Conservation (phyloP, 805 yeast genomes). For the Saturnispora bothae region DNA sequence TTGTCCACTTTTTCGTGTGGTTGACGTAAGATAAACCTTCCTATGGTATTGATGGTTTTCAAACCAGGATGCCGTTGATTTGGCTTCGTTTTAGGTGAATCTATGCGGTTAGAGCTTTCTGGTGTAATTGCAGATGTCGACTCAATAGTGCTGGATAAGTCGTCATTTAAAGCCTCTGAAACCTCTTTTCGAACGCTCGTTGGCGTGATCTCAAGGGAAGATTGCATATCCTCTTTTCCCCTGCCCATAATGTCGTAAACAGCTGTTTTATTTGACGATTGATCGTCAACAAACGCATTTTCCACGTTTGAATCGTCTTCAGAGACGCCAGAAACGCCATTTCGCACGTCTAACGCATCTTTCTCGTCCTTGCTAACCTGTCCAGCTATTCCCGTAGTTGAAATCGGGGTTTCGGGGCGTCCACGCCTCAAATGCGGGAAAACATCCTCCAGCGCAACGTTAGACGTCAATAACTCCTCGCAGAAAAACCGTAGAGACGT, state of each 20-base stretch:
- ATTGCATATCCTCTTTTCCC: too few relatives aligned
- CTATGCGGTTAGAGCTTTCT: not conserved
- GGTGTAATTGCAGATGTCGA: conserved; percentile 3
- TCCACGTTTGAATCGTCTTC: too few relatives aligned
- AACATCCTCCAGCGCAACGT: not conserved
- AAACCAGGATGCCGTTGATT: conserved; percentile 4
- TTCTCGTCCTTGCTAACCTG: too few relatives aligned
- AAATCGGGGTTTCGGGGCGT: not conserved
- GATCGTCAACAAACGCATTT: too few relatives aligned
- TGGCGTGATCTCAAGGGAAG: too few relatives aligned
- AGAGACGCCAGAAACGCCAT: too few relatives aligned
- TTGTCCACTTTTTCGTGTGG: not conserved
- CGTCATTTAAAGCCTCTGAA: too few relatives aligned
- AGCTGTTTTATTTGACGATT: too few relatives aligned
- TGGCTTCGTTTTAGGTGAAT: not conserved
- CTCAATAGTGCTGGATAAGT: too few relatives aligned
- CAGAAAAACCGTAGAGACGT: not conserved
- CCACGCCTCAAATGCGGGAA: not conserved
- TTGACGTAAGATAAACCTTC: conserved; percentile 5
- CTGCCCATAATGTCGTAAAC: too few relatives aligned
- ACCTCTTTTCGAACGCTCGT: too few relatives aligned
- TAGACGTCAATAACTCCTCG: not conserved
- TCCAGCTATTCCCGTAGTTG: not conserved
- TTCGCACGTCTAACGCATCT: too few relatives aligned
- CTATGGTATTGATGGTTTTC: conserved; percentile 3